Evolutionary conservation across 1,139 yeast genomes (phyloP), one percentile per base, ranked within the genome.

Genomic region (Debaryomyces coudertii): DNA sequence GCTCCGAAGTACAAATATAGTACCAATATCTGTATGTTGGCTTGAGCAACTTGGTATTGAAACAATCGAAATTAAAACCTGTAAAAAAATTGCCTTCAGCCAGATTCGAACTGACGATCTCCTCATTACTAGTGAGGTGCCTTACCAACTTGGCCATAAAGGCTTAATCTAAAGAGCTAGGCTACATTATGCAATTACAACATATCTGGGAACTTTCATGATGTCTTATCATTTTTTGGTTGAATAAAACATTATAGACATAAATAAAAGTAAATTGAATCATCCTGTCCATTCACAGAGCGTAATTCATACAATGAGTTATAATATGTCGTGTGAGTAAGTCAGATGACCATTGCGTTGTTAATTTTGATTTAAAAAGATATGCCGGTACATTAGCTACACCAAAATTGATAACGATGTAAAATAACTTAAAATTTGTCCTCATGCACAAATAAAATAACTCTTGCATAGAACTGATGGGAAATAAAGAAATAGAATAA

Each of bases 51-150:
- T 5, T 11, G 7, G 24, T 11, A 18, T 18, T 5, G 12, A 31
- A n/a, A 15, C 24, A 11, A 7, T 5, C 18, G 11, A 18, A 15
- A 25, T 2, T 24, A n/a, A 25, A 8, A 14, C n/a, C 8, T 2
- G 14, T 28, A 57, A 69, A 71, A 68, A 52, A 54, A 56, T 54
- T 82, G 87, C 87, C 84, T 80, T 79, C 83, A 80, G 80, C 82
- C 87, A 82, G 87, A 82, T 72, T 83, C 84, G 89, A 83, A 83
- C 88, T 83, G 87, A 80, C 83, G 89, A 83, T 83, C 89, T 83
- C 86, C 82, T 82, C 89, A 83, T 83, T 84, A 83, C 88, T 83
- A 84, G 90, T 83, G 89, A 82, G 82, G 86, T 85, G 88, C 88
- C 89, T 83, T 83, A 83, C 89, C 89, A 83, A 82, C 89, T 84